Conservation (phyloP, 2,329 filamentous ascomycete genomes). For the Ustulina deusta region DNA sequence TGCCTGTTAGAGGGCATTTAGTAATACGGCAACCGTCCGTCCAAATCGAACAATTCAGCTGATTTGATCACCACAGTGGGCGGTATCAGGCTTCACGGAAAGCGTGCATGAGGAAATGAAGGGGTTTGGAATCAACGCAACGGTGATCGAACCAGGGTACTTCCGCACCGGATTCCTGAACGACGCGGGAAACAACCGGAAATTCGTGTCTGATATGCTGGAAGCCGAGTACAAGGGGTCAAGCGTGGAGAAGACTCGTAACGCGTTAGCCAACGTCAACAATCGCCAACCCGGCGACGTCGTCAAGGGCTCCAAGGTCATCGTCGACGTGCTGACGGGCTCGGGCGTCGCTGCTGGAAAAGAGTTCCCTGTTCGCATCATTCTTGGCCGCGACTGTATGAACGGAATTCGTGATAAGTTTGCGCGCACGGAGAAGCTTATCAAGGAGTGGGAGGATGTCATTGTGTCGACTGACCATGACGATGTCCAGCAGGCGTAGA, state of each 20-base stretch:
- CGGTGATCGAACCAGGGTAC: slow-evolving; percentile 63
- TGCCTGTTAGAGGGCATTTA: not conserved
- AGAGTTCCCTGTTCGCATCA: slow-evolving; percentile 64
- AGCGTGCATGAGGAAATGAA: slow-evolving; percentile 52
- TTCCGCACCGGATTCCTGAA: slow-evolving; percentile 65
- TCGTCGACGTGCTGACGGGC: slow-evolving; percentile 67
- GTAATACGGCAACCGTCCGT: not conserved
- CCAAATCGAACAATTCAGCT: not conserved
- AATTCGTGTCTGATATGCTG: slow-evolving; percentile 46
- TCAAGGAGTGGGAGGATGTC: slow-evolving; percentile 64
- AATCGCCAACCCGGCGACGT: slow-evolving; percentile 68
- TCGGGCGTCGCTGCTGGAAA: slow-evolving; percentile 61
- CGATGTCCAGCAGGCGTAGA: slow-evolving; percentile 40
- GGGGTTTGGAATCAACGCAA: slow-evolving; percentile 56
- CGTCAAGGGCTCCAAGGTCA: slow-evolving; percentile 62
- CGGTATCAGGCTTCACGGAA: slow-evolving; percentile 55
- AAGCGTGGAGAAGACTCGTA: slow-evolving; percentile 48
- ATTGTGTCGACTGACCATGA: slow-evolving; percentile 55
- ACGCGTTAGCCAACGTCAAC: slow-evolving; percentile 53
- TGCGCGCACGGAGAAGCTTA: slow-evolving; percentile 54
- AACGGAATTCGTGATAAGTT: slow-evolving; percentile 58
- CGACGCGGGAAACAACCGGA: slow-evolving; percentile 47
- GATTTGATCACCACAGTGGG: slow-evolving; percentile 43
- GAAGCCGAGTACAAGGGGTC: slow-evolving; percentile 50
- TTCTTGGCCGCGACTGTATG: slow-evolving; percentile 66